Percentiles rank a stretch among this genome's conserved stretches.
These are phyloP conservation scores for Phaseolus lunatus DNA, from an alignment of 306 rosid genomes.

Conservation along the genomic window DNA sequence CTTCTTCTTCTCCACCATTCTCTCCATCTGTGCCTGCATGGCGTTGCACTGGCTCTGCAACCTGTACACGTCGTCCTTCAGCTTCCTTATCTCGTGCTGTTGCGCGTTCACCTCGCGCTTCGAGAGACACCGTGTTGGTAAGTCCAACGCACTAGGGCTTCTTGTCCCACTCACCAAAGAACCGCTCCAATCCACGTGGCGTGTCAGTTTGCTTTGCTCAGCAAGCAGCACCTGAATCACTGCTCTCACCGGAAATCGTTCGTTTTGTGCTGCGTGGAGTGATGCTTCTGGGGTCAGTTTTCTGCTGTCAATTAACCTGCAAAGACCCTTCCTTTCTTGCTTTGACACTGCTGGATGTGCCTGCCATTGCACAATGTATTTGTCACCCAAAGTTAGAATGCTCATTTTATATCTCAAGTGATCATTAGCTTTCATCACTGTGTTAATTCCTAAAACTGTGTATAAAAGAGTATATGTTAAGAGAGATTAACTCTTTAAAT, in stretches of 20 bases:
- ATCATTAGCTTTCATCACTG: neutral
- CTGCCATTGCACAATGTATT: constrained; percentile 45
- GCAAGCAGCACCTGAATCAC: constrained; percentile 88
- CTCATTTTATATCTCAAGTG: neutral
- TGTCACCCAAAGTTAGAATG: no score
- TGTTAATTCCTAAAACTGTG: neutral
- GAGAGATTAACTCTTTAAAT: neutral
- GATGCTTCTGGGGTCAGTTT: constrained; percentile 88
- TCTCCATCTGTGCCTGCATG: constrained; percentile 78
- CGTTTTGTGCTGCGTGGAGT: constrained; percentile 91
- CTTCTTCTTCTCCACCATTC: constrained; percentile 60
- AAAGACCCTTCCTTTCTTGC: constrained; percentile 81
- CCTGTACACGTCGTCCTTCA: constrained; percentile 76
- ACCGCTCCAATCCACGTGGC: constrained; percentile 79
- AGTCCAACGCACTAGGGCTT: constrained; percentile 65
- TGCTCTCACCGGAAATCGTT: constrained; percentile 85
- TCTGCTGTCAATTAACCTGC: constrained; percentile 79
- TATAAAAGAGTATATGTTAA: no score
- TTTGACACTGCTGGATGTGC: constrained; percentile 83
- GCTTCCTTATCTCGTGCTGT: constrained; percentile 70
- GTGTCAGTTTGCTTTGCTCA: constrained; percentile 65
- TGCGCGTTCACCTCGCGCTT: constrained; percentile 73
- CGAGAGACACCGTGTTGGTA: constrained; percentile 57
- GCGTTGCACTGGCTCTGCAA: constrained; percentile 71
- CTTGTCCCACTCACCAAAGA: constrained; percentile 59